Base-by-base conservation (phyloP, 176 grass and related monocot species). In the sorghum (Sorghum bicolor) region DNA sequence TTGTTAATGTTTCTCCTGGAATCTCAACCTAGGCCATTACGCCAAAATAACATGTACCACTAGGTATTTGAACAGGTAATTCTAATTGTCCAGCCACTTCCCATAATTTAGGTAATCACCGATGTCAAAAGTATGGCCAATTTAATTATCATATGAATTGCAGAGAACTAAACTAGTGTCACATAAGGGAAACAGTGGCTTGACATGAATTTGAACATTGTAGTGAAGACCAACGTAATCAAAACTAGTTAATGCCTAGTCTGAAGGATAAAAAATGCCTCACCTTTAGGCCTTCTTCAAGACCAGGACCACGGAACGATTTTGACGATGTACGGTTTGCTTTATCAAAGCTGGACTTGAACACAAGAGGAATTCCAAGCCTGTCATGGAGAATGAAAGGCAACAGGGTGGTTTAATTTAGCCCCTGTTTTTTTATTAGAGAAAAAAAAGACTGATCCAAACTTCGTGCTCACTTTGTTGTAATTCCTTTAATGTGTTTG, bases 291-390 rank as follows among this genome's bases (percentile, higher is more conserved):
- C 92, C 96, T 92, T 98, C 89, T 86, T 98, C 96, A 79, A 98
- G 62, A 20, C 93, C 93, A 61, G 92, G 96, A 16, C 96, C 93
- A 83, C 96, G 93, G 72, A 95, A 98, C 30, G 96, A 98, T 73
- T 93, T 95, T 14, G 89, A 94, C 14, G 95, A 98, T 58, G 95
- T 98, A 64, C 92, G 95, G 48, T 98, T 98, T 72, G 95, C 95
- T 82, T 97, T 98, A 68, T 98, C 95, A 80, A 98, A 98, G 79
- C 95, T 98, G 22, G 88, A 94, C 80, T 98, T 98, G 84, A 98
- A 98, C 67, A 98, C 92, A 40, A 98, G 86, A 37, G 88, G 92
- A 64, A 98, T 75, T 22, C 95, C 92, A 61, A 98, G 88, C 83
- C 95, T 98, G 80, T 41, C 25, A 64, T 45, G 32, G 43, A 38